phyloP scores from a whole-genome alignment of 305 asterid genomes.

The Fraxinus floribunda region DNA sequence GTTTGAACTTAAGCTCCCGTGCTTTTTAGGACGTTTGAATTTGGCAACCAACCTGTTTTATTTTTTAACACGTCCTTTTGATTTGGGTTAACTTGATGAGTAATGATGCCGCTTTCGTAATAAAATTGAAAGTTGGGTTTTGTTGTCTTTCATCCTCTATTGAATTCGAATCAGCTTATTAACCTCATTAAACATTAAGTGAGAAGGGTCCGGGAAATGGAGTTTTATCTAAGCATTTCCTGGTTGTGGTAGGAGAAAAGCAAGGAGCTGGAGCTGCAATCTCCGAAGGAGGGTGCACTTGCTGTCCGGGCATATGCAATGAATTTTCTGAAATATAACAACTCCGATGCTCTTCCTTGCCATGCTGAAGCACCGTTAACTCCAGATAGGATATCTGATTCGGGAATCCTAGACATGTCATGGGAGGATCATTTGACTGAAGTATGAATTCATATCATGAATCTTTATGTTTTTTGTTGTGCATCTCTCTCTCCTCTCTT shows the following conservation, averaged over 20 bases:
- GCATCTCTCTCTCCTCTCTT: neutral
- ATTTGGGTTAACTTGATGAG: slow-evolving; percentile 4
- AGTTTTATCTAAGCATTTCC: slow-evolving; percentile 12
- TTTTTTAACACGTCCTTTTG: slow-evolving; percentile 13
- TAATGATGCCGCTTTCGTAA: neutral
- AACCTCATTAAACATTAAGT: neutral
- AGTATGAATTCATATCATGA: slow-evolving; percentile 43
- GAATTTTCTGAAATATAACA: slow-evolving; percentile 57
- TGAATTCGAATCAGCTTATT: neutral
- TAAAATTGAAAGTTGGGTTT: neutral
- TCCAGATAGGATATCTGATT: slow-evolving; percentile 63
- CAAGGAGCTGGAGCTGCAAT: slow-evolving; percentile 41
- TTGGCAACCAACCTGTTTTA: neutral
- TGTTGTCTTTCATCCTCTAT: neutral
- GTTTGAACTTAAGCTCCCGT: slow-evolving; percentile 21
- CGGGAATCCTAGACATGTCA: slow-evolving; percentile 48
- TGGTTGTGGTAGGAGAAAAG: slow-evolving; percentile 55
- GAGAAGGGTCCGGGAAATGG: slow-evolving; percentile 11
- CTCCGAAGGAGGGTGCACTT: slow-evolving; percentile 37
- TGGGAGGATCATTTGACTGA: slow-evolving; percentile 66
- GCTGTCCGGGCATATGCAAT: slow-evolving; percentile 67
- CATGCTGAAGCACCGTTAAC: slow-evolving; percentile 56
- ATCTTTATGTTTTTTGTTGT: slow-evolving; percentile 23
- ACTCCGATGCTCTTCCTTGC: slow-evolving; percentile 31
- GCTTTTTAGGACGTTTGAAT: slow-evolving; percentile 19